Base-by-base conservation (phyloP, 1,139 yeast species). In the Diutina sp. region DNA sequence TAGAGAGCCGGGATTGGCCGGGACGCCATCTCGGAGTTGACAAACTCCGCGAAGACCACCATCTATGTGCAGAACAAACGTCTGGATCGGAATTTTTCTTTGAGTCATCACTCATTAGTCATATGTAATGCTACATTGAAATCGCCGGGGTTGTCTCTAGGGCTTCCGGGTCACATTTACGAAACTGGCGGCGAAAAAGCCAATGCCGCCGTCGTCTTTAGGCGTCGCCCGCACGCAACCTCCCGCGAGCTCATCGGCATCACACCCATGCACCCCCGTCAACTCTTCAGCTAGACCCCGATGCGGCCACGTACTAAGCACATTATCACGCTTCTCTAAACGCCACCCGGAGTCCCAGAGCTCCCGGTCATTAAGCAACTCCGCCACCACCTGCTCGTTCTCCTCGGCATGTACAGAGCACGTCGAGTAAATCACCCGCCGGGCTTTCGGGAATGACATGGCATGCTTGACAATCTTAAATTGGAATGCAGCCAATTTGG, bases 351-450 rank as follows among this genome's bases (percentile, higher is more conserved):
- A 74, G 6, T 69, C 67, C 58, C 79, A 72, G 2, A 91, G 77
- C 30, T 78, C 80, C 0, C 77, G 72, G 62, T 90, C 96, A 56
- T 77, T 72, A 52, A 93, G 72, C 46, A 93, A 72, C 61, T 86
- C 88, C 56, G 85, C 80, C 4, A 90, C 98, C 3, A 93, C 99
- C 55, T 87, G 75, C 69, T 93, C 99, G 65, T 93, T 93, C 65
- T 95, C 99, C 63, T 88, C 88, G 0, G 93, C 85, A 67, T 95
- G 97, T 18, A 93, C 80, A 0, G 98, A 91, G 69, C 99, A 93
- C 0, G 99, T 93, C 12, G 97, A 90, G 66, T 93, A 95, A 0
- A 93, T 95, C n/a, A 93, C 84, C 60, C 83, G 84, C 47, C 72
- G 72, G 0, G 90, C 97, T 18, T 69, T 73, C 0, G 97, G 96